Evolutionary conservation across 192 early-diverging fungal genomes (phyloP).

Genomic region (Entomortierella parvispora): DNA sequence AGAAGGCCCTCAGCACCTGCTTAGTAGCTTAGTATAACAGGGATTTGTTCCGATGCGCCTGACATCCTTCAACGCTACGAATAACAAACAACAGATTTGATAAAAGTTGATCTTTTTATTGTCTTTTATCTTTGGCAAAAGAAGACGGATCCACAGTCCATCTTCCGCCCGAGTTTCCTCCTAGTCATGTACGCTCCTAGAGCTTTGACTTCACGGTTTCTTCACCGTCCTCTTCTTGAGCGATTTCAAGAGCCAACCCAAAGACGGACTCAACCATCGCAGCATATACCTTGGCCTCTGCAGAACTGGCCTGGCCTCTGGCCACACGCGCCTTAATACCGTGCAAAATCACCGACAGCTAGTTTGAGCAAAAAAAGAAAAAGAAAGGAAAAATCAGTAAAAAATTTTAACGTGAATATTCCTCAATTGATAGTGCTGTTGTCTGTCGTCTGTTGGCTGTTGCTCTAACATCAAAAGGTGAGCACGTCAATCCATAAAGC

Average conservation of each 20-base stretch:
- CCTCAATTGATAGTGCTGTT: background rate
- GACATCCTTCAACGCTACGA: no score
- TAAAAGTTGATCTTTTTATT: no score
- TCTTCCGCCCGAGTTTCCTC: background rate
- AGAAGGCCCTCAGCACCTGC: no score
- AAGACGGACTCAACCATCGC: slow-evolving; percentile 59
- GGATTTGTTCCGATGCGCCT: no score
- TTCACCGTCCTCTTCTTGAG: slow-evolving; percentile 57
- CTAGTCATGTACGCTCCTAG: slow-evolving; percentile 10
- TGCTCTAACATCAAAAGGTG: no score
- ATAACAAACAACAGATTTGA: no score
- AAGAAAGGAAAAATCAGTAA: background rate
- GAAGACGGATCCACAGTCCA: no score
- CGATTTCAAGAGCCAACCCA: slow-evolving; percentile 68
- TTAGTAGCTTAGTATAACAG: no score
- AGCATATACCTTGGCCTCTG: slow-evolving; percentile 57
- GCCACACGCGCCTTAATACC: slow-evolving; percentile 92
- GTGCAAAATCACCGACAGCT: slow-evolving; percentile 83
- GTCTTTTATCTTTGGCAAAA: no score
- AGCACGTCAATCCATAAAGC: no score
- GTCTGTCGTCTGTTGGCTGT: background rate
- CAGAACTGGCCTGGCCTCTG: slow-evolving; percentile 88
- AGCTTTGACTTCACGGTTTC: slow-evolving; percentile 26
- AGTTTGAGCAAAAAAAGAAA: background rate
- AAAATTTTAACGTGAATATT: background rate